A percentile compares a stretch with the other conserved stretches of the same genome.
Conservation (phyloP, 768 basidiomycete genomes). For the Pulveroboletus sp. region DNA sequence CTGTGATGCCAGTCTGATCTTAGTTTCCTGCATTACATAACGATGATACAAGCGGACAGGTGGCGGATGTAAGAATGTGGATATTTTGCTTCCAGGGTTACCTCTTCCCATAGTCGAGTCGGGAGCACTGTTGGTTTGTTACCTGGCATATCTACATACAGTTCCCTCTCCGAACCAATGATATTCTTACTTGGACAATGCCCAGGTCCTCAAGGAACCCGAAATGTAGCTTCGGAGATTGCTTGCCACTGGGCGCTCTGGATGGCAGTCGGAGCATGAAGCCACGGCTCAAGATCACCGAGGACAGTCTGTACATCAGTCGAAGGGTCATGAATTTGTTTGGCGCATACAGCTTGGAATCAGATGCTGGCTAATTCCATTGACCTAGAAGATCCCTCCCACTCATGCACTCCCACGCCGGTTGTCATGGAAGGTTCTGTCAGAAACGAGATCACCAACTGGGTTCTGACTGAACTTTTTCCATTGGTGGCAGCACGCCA, state of each 20-base stretch:
- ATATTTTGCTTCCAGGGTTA: not conserved
- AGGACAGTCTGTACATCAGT: not conserved
- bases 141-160: not conserved
- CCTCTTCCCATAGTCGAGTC: not conserved
- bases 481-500: no score
- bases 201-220: conserved; percentile 1
- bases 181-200: not conserved
- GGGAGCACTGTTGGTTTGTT: not conserved
- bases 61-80: not conserved
- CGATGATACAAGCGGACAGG: no score
- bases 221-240: not conserved
- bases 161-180: not conserved
- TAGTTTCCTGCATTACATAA: no score
- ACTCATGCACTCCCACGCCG: not conserved
- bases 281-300: not conserved
- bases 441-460: no score
- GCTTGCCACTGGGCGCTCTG: not conserved
- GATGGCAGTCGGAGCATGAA: not conserved
- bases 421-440: not conserved
- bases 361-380: not conserved
- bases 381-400: no score
- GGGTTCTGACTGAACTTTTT: not conserved
- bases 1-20: no score
- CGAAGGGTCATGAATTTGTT: not conserved
- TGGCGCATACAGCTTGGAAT: not conserved